Percentiles rank a stretch among this genome's conserved stretches.
Evolutionary conservation across 805 yeast species (phyloP).

Genomic region (Priceomyces haplophilus): DNA sequence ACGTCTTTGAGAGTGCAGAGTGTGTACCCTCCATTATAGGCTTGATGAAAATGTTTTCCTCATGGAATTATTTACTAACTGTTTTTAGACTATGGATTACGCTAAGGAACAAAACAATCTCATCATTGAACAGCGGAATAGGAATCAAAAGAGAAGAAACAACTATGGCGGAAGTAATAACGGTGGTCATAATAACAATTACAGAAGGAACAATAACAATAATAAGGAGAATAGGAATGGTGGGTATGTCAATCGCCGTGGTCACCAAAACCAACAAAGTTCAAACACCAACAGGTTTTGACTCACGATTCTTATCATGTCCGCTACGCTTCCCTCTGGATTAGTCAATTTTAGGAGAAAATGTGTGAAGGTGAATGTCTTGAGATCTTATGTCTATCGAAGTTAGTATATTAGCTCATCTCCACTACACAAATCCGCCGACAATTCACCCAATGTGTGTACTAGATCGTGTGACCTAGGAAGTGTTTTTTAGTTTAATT

Average conservation of each 20-base stretch:
- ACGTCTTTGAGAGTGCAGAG: too few species aligned
- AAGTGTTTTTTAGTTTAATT: background rate
- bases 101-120: conserved; percentile 64
- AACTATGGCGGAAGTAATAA: conserved; percentile 25
- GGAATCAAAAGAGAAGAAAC: conserved; percentile 43
- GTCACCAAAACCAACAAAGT: conserved; percentile 8
- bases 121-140: conserved; percentile 48
- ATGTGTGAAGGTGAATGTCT: background rate
- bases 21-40: too few species aligned
- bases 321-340: background rate
- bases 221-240: conserved; percentile 19
- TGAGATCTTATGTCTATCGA: background rate
- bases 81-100: conserved; percentile 54
- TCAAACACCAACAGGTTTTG: background rate
- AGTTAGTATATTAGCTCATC: background rate
- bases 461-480: background rate
- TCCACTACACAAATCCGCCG: background rate
- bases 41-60: too few species aligned
- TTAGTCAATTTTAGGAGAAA: background rate
- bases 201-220: conserved; percentile 22
- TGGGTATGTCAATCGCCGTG: conserved; percentile 9
- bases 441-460: background rate
- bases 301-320: background rate
- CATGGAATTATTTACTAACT: conserved; percentile 1
- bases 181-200: conserved; percentile 19